Percentiles rank a stretch among this genome's conserved stretches.
Evolutionary conservation across 2,329 filamentous ascomycete species (phyloP).

Genomic region (Microcera coccophila): DNA sequence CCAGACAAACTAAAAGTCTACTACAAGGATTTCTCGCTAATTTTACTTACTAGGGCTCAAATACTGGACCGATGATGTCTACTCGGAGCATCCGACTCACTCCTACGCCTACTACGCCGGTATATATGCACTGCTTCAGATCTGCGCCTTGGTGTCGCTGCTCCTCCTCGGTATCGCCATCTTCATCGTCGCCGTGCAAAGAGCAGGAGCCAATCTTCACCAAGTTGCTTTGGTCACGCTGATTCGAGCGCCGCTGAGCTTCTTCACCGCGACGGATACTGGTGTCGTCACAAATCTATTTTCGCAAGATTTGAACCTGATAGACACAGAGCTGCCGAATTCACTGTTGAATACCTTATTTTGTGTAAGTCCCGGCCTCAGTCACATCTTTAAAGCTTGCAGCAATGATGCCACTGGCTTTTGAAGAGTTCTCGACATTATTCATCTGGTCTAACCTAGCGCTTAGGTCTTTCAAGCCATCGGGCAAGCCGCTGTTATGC

Average conservation of each 20-base stretch:
- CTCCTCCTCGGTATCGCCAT: constrained; percentile 3
- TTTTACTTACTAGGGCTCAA: constrained; percentile 17
- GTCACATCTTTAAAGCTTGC: too few species aligned
- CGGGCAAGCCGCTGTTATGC: constrained; percentile 26
- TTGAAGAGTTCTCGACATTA: too few species aligned
- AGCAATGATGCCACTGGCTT: too few species aligned
- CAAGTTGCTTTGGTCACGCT: constrained; percentile 5
- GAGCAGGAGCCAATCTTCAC: constrained; percentile 8
- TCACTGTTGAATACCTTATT: constrained; percentile 21
- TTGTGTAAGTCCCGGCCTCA: not conserved
- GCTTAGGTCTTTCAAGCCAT: not conserved
- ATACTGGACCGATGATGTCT: constrained; percentile 14
- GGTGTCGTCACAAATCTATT: constrained; percentile 35
- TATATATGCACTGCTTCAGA: constrained; percentile 10
- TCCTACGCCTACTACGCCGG: constrained; percentile 7
- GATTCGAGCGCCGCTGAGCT: constrained; percentile 25
- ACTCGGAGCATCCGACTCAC: not conserved
- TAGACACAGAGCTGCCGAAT: constrained; percentile 34
- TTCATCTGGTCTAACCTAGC: too few species aligned
- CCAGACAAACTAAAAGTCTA: too few species aligned
- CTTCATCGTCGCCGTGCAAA: constrained; percentile 4
- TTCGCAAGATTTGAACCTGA: constrained; percentile 36
- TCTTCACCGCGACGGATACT: constrained; percentile 31
- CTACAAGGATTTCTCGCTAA: constrained; percentile 4
- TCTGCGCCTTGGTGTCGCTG: constrained; percentile 3